Evolutionary conservation across 257 asterid species (phyloP).

Genomic region (Striga asiatica): DNA sequence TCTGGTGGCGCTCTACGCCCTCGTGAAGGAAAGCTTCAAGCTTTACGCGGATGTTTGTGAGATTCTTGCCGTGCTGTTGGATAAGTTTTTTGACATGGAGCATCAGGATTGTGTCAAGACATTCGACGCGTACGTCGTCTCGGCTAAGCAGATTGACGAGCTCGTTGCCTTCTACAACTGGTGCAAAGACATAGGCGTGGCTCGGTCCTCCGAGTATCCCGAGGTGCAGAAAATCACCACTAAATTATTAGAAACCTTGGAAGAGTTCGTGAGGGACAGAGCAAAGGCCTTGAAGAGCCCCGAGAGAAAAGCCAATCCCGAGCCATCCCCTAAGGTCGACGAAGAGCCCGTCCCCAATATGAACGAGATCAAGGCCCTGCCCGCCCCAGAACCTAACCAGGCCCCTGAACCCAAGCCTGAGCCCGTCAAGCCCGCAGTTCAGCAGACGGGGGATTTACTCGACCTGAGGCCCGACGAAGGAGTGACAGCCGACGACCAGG

Average conservation of each 20-base stretch:
- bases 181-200: constrained; percentile 73
- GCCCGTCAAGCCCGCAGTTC: constrained; percentile 34
- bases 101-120: constrained; percentile 66
- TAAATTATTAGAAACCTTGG: constrained; percentile 67
- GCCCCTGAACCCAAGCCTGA: constrained; percentile 52
- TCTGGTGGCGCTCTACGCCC: constrained; percentile 50
- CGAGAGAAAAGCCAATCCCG: constrained; percentile 37
- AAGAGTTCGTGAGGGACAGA: constrained; percentile 78
- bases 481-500: constrained; percentile 65
- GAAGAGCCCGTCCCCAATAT: constrained; percentile 43
- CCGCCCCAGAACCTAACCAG: constrained; percentile 57
- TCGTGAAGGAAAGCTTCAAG: constrained; percentile 62
- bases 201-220: constrained; percentile 59
- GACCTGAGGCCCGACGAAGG: constrained; percentile 70
- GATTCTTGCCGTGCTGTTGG: constrained; percentile 61
- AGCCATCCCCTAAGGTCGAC: constrained; percentile 28
- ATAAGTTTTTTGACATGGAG: constrained; percentile 73
- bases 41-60: constrained; percentile 72
- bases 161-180: constrained; percentile 50
- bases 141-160: constrained; percentile 72
- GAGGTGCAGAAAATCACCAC: constrained; percentile 63
- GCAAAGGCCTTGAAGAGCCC: constrained; percentile 65
- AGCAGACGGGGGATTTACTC: constrained; percentile 44
- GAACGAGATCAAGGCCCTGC: constrained; percentile 72
- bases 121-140: constrained; percentile 47